Base-by-base conservation (phyloP, 2,329 filamentous ascomycete species). In the Nigrospora oryzae region DNA sequence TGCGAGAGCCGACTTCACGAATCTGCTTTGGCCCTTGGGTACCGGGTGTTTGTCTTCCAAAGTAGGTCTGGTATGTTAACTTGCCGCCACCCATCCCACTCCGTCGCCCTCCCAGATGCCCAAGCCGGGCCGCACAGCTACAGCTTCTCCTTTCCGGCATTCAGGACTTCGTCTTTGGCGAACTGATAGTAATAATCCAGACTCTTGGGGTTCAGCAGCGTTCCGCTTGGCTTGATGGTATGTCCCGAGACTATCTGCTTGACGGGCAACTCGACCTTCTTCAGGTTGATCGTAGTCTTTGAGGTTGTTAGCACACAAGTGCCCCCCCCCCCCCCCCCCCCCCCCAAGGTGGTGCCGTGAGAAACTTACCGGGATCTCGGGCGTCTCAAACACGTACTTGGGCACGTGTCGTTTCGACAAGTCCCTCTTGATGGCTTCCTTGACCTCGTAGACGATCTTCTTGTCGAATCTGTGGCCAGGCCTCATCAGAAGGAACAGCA, bases 191-290 rank as follows among this genome's bases (percentile, higher is more conserved):
- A 93, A 56, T 75, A 91, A 31, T 89, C 73, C 47, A 93, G 63
- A 51, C 84, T 86, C 56, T 84, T 66, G 0, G 87, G 87, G 56
- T 94, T 93, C 43, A 85, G 64, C 55, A 93, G 63, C 4, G 86
- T 91, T 2, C 86, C 86, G 40, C 83, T 87, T 0, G 86, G 77
- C 63, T 84, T 88, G 58, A 93, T 77, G 19, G 67, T 77, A 53
- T 81, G 79, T 0, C 87, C 87, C 0, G 79, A 88, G 1, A 93
- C 82, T 50, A 93, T 93, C 57, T 87, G 83, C 66, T 93, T 93
- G 30, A 93, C 84, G 0, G 86, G 86, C 43, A 93, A 56, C 61
- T 93, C 87, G 4, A 93, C 87, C 63, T 93, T 93, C 62, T 93
- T 93, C 41, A 87, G 64, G 58, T 91, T 93, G 50, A 93, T 81